Evolutionary conservation across 768 basidiomycete species (phyloP), one percentile per base, ranked within the genome.

Genomic region (Daedaleopsis sinensis): DNA sequence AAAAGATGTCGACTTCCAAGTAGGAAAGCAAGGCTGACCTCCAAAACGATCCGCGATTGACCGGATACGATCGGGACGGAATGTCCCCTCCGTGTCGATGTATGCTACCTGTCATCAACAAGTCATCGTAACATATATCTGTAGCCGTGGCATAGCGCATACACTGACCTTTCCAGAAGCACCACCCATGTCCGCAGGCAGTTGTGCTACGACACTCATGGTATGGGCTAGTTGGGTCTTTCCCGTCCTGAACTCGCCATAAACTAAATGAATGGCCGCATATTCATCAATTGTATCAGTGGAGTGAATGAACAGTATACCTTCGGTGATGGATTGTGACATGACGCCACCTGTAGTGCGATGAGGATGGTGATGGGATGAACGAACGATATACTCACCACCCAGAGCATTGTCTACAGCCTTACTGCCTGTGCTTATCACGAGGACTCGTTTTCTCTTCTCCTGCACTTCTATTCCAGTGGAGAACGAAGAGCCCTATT

Each of bases 211-310:
- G 8, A 98, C 93, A 68, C 92, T 93, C 83, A 97, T 90, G 13
- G 96, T 98, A 74, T 97, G 96, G 24, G 93, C 94, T 52, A 96
- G 80, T 71, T 98, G 96, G 6, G 96, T 97, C 76, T 96, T 96
- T 35, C 96, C 96, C 0, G 96, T 98, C 36, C 96, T 85, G 74
- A 91, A 98, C 74, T 98, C 96, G 48, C 96, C 96, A 69, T 94
- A 98, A 2, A 98, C 95, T 94, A 60, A 18, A 35, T 21, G 52
- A 32, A 32, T 7, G 7, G 27, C 3, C 27, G 7, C 13, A 15
- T 48, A 52, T 36, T 13, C 27, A 48, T 32, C 36, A 49, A 18
- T 21, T 53, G 1, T 55, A 35, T 32, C 10, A 27, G 38, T 21
- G 32, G 42, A 27, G 19, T 24, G 39, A 49, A 11, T 21, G 12